Conservation (phyloP, 768 basidiomycete species). For the Suillus decipiens region DNA sequence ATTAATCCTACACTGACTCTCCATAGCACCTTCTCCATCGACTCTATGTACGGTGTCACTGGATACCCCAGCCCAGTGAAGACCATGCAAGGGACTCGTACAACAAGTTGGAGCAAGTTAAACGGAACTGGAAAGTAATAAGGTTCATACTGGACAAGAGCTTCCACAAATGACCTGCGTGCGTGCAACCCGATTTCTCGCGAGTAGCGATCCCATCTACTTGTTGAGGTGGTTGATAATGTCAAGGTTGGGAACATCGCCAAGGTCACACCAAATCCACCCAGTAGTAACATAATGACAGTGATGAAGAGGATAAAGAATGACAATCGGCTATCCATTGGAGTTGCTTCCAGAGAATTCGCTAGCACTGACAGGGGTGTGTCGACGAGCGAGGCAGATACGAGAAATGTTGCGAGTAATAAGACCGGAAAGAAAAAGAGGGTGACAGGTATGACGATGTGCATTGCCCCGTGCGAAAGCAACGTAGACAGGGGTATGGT, state of each 20-base stretch:
- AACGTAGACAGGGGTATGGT: constrained; percentile 49
- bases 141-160: constrained; percentile 38
- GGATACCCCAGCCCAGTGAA: constrained; percentile 23
- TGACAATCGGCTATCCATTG: constrained; percentile 49
- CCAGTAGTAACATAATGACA: constrained; percentile 36
- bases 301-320: constrained; percentile 42
- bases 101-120: constrained; percentile 39
- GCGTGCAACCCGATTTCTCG: constrained; percentile 43
- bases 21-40: constrained; percentile 42
- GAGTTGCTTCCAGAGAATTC: constrained; percentile 32
- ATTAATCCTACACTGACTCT: constrained; percentile 42
- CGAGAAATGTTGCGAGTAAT: constrained; percentile 42
- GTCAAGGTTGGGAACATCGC: constrained; percentile 24
- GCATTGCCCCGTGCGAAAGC: constrained; percentile 39
- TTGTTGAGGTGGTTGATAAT: constrained; percentile 6
- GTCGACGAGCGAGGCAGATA: constrained; percentile 52
- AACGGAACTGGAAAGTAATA: constrained; percentile 54
- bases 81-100: constrained; percentile 3
- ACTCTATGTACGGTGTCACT: constrained; percentile 10
- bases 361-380: constrained; percentile 24
- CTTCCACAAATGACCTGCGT: constrained; percentile 40
- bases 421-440: constrained; percentile 52
- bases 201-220: constrained; percentile 54
- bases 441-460: constrained; percentile 40
- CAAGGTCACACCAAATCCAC: constrained; percentile 34